Evolutionary conservation across 768 basidiomycete species (phyloP).

Genomic region (Tricholoma flavovirens): DNA sequence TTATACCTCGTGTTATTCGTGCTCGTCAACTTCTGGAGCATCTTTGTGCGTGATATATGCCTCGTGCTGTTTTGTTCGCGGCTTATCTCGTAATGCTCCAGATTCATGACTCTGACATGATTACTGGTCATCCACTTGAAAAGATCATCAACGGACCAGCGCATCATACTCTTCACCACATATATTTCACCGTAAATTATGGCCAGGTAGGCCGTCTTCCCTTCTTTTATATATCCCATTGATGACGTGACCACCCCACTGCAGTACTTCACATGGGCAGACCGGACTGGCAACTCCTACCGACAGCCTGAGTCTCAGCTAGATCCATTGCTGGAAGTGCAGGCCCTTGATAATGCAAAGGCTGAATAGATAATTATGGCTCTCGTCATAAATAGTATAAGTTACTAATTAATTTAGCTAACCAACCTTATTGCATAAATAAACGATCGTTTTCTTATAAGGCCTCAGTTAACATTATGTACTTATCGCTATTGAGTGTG

Average conservation of each 20-base stretch:
- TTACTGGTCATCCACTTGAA: constrained; percentile 85
- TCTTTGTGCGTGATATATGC: constrained; percentile 60
- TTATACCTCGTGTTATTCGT: constrained; percentile 85
- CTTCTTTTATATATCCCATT: constrained; percentile 6
- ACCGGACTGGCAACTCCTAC: constrained; percentile 79
- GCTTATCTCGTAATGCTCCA: constrained; percentile 21
- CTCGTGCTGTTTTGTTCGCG: background rate
- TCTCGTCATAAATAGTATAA: background rate
- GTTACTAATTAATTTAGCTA: background rate
- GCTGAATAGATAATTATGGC: constrained; percentile 13
- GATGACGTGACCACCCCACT: background rate
- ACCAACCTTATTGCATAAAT: constrained; percentile 6
- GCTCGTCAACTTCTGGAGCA: constrained; percentile 90
- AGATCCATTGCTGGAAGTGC: constrained; percentile 79
- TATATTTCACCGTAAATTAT: constrained; percentile 97
- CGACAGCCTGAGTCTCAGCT: constrained; percentile 78
- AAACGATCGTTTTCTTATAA: background rate
- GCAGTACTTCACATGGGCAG: constrained; percentile 96
- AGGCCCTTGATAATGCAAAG: constrained; percentile 21
- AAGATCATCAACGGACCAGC: constrained; percentile 95
- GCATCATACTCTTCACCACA: constrained; percentile 94
- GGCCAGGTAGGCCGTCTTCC: constrained; percentile 59
- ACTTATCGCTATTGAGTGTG: too few species aligned
- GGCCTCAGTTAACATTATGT: too few species aligned
- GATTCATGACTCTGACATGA: constrained; percentile 99